Conservation (phyloP, 192 early-diverging fungal genomes). For the Backusella tarrabulga region DNA sequence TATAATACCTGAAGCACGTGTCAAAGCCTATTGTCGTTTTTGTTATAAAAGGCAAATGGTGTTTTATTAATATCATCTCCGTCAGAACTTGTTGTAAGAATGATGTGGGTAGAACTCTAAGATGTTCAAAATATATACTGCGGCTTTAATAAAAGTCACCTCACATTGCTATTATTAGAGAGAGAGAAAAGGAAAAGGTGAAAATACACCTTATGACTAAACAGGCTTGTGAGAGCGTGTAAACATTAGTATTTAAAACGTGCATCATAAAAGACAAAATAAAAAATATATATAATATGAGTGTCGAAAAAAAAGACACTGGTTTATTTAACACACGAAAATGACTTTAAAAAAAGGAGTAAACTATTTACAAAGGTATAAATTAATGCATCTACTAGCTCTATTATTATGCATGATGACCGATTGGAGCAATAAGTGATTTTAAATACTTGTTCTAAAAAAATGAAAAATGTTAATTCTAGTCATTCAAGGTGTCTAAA, state of each 20-base stretch:
- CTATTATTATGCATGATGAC: not conserved
- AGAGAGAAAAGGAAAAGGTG: too few species aligned
- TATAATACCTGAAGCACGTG: not conserved
- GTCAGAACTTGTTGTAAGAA: not conserved
- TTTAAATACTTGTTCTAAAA: slow-evolving; percentile 11
- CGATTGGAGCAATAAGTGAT: not conserved
- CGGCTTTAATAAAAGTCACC: too few species aligned
- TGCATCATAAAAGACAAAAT: not conserved
- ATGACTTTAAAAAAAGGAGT: not conserved
- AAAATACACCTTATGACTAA: too few species aligned
- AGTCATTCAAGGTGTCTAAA: not conserved
- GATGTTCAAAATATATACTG: not conserved
- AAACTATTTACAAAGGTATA: slow-evolving; percentile 4
- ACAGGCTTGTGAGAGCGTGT: too few species aligned
- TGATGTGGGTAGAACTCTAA: too few species aligned
- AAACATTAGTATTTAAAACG: not conserved
- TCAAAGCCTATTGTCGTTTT: not conserved
- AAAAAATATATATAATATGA: not conserved
- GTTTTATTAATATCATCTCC: not conserved
- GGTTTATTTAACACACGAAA: not conserved
- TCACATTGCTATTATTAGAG: too few species aligned
- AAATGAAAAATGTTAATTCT: too few species aligned
- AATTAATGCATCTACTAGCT: not conserved
- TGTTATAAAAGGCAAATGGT: not conserved
- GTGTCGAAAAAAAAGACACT: not conserved